A percentile compares a stretch with the other conserved stretches of the same genome.
Evolutionary conservation across 2,329 filamentous ascomycete species (phyloP).

Genomic region (Talaromyces sp.): DNA sequence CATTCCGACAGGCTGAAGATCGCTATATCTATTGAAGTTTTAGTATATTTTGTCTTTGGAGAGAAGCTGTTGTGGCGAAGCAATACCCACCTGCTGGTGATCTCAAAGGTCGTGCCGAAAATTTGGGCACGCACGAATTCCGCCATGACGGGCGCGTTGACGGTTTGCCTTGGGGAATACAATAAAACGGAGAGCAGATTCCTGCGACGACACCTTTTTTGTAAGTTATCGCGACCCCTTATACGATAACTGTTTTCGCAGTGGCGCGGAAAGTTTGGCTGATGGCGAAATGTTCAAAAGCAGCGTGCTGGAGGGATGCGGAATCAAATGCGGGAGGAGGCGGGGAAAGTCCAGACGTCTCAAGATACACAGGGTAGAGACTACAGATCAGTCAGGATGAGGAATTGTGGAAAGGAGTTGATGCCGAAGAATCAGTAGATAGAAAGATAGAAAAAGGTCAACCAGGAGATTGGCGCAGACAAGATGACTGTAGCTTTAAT

Average conservation of each 20-base stretch:
- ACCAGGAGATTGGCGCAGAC: not conserved
- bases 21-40: constrained; percentile 67
- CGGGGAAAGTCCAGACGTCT: not conserved
- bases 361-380: not conserved
- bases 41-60: constrained; percentile 18
- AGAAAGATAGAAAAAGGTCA: not conserved
- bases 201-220: not conserved
- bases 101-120: constrained; percentile 99
- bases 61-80: not conserved
- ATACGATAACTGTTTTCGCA: not conserved
- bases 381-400: not conserved
- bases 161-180: not conserved
- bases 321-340: not conserved
- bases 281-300: not conserved
- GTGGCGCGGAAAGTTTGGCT: not conserved
- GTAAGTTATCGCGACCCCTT: not conserved
- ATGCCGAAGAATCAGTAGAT: not conserved
- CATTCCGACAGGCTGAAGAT: constrained; percentile 98
- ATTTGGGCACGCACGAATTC: constrained; percentile 99
- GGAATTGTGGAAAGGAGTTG: not conserved
- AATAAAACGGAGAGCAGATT: not conserved
- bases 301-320: not conserved
- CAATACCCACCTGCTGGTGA: constrained; percentile 80
- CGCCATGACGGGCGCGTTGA: constrained; percentile 64
- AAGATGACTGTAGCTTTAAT: not conserved